Percentiles rank a stretch among this genome's conserved stretches.
Evolutionary conservation across 2,329 filamentous ascomycete genomes (phyloP).

Genomic region (Pseudogymnoascus sp.): DNA sequence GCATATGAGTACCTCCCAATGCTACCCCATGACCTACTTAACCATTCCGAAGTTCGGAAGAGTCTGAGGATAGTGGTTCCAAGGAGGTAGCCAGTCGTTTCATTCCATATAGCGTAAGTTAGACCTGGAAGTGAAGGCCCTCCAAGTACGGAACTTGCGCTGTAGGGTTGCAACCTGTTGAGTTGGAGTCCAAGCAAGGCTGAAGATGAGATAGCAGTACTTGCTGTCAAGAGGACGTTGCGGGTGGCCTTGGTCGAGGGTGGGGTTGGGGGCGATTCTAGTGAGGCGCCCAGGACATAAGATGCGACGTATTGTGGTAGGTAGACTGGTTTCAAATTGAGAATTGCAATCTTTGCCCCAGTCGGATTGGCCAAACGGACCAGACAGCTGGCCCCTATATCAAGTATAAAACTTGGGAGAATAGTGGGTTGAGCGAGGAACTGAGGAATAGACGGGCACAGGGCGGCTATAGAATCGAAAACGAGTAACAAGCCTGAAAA

Average conservation of each 20-base stretch:
- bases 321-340: background rate
- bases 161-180: background rate
- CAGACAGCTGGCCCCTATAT: background rate
- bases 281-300: background rate
- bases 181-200: background rate
- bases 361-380: background rate
- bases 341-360: background rate
- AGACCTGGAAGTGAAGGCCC: constrained; percentile 5
- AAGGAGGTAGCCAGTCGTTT: constrained; percentile 12
- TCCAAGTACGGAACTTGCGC: background rate
- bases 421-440: background rate
- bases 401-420: background rate
- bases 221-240: background rate
- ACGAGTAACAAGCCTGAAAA: background rate
- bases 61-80: constrained; percentile 7
- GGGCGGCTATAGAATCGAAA: background rate
- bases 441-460: background rate
- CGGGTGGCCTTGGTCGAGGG: background rate
- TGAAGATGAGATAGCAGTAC: background rate
- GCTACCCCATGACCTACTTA: constrained; percentile 12
- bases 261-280: background rate
- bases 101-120: constrained; percentile 12
- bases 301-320: background rate
- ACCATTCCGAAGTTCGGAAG: background rate
- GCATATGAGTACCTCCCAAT: constrained; percentile 14